Conservation (phyloP, 163 green algal species). For the Volvox carteri region DNA sequence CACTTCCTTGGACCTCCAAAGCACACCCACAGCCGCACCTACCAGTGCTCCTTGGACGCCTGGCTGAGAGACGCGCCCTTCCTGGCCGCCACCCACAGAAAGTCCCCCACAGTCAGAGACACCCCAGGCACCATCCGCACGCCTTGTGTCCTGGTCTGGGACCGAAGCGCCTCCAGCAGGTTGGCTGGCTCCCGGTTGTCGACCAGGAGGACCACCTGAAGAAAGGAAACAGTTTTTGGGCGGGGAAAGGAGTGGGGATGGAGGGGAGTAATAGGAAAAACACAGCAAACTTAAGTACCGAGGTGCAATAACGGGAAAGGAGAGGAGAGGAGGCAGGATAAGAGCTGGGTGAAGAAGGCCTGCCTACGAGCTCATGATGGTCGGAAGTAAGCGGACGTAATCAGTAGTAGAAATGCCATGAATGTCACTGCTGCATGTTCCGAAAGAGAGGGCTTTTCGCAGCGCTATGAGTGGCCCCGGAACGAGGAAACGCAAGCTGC, state of each 20-base stretch:
- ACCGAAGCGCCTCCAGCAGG: constrained; percentile 83
- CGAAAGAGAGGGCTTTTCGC: no score
- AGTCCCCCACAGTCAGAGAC: constrained; percentile 52
- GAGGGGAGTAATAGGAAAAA: not conserved
- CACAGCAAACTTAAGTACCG: not conserved
- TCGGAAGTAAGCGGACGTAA: no score
- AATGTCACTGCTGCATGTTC: no score
- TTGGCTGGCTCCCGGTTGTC: constrained; percentile 82
- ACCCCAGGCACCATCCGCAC: constrained; percentile 43
- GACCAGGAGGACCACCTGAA: constrained; percentile 80
- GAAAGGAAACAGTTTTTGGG: not conserved
- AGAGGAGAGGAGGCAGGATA: not conserved
- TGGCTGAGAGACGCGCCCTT: constrained; percentile 21
- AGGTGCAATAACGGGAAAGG: not conserved
- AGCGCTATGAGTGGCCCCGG: no score
- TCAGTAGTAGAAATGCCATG: no score
- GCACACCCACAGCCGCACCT: not conserved
- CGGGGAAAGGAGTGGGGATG: not conserved
- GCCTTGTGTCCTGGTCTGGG: constrained; percentile 66
- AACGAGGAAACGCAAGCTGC: no score
- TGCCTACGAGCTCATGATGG: not conserved
- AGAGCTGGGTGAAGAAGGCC: not conserved
- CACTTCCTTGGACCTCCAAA: no score
- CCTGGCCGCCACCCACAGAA: constrained; percentile 40
- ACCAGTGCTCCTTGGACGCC: constrained; percentile 22